phyloP scores from a whole-genome alignment of 176 grass and related monocot species.

The Rhynchospora tenuis region DNA sequence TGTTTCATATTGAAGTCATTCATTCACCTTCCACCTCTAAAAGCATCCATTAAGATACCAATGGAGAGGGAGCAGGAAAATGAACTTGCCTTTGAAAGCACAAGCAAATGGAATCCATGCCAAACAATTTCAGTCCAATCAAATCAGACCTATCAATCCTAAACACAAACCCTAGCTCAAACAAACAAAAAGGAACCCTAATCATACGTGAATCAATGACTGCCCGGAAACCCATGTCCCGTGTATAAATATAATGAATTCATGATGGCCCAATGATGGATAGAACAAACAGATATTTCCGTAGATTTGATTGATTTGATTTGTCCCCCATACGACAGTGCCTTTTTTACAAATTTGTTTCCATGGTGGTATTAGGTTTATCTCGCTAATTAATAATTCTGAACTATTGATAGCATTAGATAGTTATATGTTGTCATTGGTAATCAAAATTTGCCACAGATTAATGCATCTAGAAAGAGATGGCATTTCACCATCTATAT shows the following conservation, averaged over 20 bases:
- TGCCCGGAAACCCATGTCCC: conserved; percentile 6
- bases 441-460: not conserved
- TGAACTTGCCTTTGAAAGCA: conserved; percentile 10
- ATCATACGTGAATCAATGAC: conserved; percentile 19
- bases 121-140: conserved; percentile 26
- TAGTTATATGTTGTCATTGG: not conserved
- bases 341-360: not conserved
- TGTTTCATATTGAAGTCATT: not conserved
- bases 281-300: conserved; percentile 22
- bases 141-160: conserved; percentile 27
- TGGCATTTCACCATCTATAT: not conserved
- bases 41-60: not conserved
- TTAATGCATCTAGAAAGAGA: not conserved
- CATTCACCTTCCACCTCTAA: not conserved
- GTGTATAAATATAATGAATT: conserved; percentile 1
- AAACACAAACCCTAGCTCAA: conserved; percentile 41
- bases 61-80: not conserved
- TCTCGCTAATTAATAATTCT: not conserved
- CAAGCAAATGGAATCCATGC: conserved; percentile 32
- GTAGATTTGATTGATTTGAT: conserved; percentile 22
- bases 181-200: conserved; percentile 24
- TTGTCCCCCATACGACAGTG: not conserved
- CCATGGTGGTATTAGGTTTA: not conserved
- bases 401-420: not conserved
- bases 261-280: conserved; percentile 60